Evolutionary conservation across 495 filamentous ascomycete species (phyloP), one percentile per base, ranked within the genome.

Genomic region (Daldinia vernicosa): DNA sequence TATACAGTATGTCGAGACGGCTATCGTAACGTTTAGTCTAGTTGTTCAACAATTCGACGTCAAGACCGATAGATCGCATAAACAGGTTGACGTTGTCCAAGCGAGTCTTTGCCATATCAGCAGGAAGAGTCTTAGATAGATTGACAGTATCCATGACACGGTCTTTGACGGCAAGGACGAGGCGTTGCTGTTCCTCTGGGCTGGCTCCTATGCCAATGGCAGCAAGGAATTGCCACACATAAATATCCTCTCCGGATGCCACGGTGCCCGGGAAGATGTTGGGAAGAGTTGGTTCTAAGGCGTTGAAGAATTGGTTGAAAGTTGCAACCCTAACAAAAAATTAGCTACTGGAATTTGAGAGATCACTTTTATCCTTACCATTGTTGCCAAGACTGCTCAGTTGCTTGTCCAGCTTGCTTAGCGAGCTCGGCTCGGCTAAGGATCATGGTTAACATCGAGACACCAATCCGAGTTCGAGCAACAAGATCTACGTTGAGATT

Each of bases 161-260:
- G 72, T 98, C 96, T 89, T 98, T 99, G 55, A 99, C 96, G 55
- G 93, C 94, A 76, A 97, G 87, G 3, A 99, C 95, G 52, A 99
- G 83, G 51, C 93, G 85, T 79, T 97, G 93, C 80, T 99, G 96
- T 79, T 98, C 95, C 62, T 95, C 91, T 7, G 92, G 93, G 78
- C 87, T 93, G 37, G 95, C 94, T 35, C 93, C 94, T 68, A 97
- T 93, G 47, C 95, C 95, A 66, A 96, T 90, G 8, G 94, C 93
- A 17, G 95, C 95, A 66, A 99, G 85, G 80, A 98, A 97, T 78
- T 98, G 94, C 95, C 95, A 99, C 15, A 98, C 94, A 74, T 98
- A 96, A 72, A 95, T 89, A 75, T 99, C 95, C 63, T 95, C 91
- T 53, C 90, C 90, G 17, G 92, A 85, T 68, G 89, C 92, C 68